These are phyloP conservation scores for Arthrobotrys pseudoclavata DNA, from an alignment of 2,329 filamentous ascomycete species.

Conservation along the genomic window DNA sequence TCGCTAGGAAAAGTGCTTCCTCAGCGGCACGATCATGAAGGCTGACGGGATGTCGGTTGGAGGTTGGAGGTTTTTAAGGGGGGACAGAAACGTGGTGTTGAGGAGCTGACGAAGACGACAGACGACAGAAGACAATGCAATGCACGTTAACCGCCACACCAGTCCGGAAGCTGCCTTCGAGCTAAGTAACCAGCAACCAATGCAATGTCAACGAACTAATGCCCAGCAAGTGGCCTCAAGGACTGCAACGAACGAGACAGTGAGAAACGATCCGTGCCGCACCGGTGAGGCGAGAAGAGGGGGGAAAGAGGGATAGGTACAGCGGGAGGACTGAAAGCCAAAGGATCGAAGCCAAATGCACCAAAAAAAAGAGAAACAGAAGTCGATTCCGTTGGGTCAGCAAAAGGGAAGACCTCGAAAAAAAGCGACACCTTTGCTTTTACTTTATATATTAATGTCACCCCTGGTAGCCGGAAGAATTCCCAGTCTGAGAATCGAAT, in stretches of 20 bases:
- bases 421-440: conserved; percentile 48
- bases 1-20: conserved; percentile 58
- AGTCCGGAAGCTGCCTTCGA: conserved; percentile 20
- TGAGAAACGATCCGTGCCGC: conserved; percentile 52
- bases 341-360: not conserved
- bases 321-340: conserved; percentile 10
- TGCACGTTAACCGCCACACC: conserved; percentile 22
- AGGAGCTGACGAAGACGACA: conserved; percentile 36
- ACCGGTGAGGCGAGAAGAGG: conserved; percentile 21
- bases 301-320: conserved; percentile 6
- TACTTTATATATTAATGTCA: conserved; percentile 31
- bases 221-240: not conserved
- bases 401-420: conserved; percentile 14
- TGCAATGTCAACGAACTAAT: not conserved
- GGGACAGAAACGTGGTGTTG: conserved; percentile 31
- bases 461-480: conserved; percentile 46
- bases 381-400: conserved; percentile 6
- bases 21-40: conserved; percentile 52
- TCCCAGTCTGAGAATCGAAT: conserved; percentile 33
- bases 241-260: conserved; percentile 25
- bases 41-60: conserved; percentile 44
- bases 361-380: not conserved
- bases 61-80: conserved; percentile 25
- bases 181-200: conserved; percentile 4
- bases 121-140: conserved; percentile 25